These are phyloP conservation scores for Centella asiatica DNA, from an alignment of 129 eudicot genomes.

Conservation along the genomic window DNA sequence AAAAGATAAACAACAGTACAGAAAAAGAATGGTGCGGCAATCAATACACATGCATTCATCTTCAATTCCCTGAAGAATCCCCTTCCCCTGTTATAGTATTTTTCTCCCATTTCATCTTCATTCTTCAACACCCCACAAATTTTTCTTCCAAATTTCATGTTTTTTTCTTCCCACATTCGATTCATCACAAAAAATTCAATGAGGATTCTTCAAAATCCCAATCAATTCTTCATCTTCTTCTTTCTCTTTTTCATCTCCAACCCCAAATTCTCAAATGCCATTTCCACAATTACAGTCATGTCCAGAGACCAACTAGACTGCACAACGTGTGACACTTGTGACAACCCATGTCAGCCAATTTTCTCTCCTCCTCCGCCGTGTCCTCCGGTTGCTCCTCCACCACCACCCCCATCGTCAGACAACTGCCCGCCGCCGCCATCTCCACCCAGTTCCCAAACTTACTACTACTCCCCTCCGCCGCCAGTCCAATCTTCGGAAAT, in stretches of 20 bases:
- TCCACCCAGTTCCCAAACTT: slow-evolving; percentile 7
- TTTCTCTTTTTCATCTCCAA: slow-evolving; percentile 10
- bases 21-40: neutral
- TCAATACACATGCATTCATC: slow-evolving; percentile 14
- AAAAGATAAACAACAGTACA: neutral
- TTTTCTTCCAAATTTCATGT: neutral
- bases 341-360: slow-evolving; percentile 66
- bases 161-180: neutral
- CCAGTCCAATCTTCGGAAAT: slow-evolving; percentile 24
- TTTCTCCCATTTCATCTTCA: neutral
- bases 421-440: slow-evolving; percentile 28
- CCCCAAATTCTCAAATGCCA: slow-evolving; percentile 7
- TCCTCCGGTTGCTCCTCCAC: slow-evolving; percentile 21
- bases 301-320: slow-evolving; percentile 52
- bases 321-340: slow-evolving; percentile 66
- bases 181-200: neutral
- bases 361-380: slow-evolving; percentile 44
- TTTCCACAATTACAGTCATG: slow-evolving; percentile 21
- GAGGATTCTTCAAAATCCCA: slow-evolving; percentile 3
- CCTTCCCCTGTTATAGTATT: neutral
- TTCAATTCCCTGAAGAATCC: neutral
- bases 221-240: slow-evolving; percentile 7
- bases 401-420: slow-evolving; percentile 15
- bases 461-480: slow-evolving; percentile 25
- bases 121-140: slow-evolving; percentile 6